phyloP scores from a whole-genome alignment of 2,329 filamentous ascomycete genomes.

The Emericellopsis atlantica region DNA sequence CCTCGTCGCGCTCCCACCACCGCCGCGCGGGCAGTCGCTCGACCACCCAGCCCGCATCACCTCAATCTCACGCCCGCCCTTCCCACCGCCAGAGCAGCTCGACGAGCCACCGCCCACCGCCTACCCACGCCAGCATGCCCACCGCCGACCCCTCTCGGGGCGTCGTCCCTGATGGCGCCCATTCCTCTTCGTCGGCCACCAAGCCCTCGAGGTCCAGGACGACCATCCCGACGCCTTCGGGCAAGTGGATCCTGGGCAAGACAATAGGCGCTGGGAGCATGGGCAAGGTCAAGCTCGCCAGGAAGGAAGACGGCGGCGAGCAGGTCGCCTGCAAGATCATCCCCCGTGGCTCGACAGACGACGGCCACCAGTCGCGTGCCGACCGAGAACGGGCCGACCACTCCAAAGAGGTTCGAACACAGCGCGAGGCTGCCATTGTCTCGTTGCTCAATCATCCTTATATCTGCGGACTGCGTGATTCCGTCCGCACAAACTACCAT shows the following conservation, averaged over 20 bases:
- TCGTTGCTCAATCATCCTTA: conserved; percentile 89
- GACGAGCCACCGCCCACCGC: neutral
- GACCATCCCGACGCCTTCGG: conserved; percentile 79
- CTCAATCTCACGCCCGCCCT: neutral
- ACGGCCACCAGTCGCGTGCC: conserved; percentile 57
- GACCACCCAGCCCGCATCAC: neutral
- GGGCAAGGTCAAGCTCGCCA: conserved; percentile 96
- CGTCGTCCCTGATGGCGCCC: conserved; percentile 30
- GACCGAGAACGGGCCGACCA: conserved; percentile 86
- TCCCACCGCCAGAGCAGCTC: neutral
- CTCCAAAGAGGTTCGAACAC: conserved; percentile 91
- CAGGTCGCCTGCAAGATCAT: conserved; percentile 98
- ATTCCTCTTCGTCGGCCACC: conserved; percentile 18
- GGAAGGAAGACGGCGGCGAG: conserved; percentile 79
- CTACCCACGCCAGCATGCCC: conserved; percentile 21
- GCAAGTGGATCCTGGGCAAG: conserved; percentile 91
- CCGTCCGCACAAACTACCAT: conserved; percentile 90
- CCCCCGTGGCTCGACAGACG: conserved; percentile 77
- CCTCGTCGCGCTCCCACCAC: neutral
- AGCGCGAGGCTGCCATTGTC: conserved; percentile 90
- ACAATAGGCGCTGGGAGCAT: conserved; percentile 96
- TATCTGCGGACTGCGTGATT: conserved; percentile 90
- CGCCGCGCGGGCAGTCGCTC: neutral
- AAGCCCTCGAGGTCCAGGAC: conserved; percentile 53
- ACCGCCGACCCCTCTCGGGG: conserved; percentile 38